phyloP scores from a whole-genome alignment of 805 yeast genomes.

The Kazachstania africana region DNA sequence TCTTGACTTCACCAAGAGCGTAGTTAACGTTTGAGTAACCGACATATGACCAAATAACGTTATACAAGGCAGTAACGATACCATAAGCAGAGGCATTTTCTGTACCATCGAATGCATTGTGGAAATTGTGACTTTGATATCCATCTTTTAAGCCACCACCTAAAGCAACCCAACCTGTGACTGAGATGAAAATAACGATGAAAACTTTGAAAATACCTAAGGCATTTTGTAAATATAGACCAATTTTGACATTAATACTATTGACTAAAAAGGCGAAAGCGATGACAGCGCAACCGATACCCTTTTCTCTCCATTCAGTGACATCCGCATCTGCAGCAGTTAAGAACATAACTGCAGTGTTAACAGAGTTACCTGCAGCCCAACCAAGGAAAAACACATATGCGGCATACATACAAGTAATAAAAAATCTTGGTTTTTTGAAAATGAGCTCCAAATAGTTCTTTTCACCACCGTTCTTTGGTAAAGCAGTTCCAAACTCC shows the following conservation, averaged over 20 bases:
- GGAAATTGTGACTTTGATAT: slow-evolving; percentile 48
- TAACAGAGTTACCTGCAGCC: slow-evolving; percentile 78
- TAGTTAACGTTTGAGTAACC: slow-evolving; percentile 79
- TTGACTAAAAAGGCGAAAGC: slow-evolving; percentile 59
- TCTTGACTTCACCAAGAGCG: slow-evolving; percentile 67
- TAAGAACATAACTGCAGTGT: slow-evolving; percentile 66
- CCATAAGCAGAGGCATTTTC: slow-evolving; percentile 50
- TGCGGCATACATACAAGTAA: slow-evolving; percentile 55
- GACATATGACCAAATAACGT: slow-evolving; percentile 75
- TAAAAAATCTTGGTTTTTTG: slow-evolving; percentile 54
- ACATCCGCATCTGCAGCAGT: slow-evolving; percentile 60
- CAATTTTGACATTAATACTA: slow-evolving; percentile 48
- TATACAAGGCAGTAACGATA: slow-evolving; percentile 63
- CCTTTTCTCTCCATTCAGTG: slow-evolving; percentile 68
- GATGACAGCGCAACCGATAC: slow-evolving; percentile 63
- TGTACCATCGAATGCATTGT: slow-evolving; percentile 45
- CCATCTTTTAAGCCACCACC: slow-evolving; percentile 32
- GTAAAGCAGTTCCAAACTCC: slow-evolving; percentile 71
- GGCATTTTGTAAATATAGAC: slow-evolving; percentile 51
- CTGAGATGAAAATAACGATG: slow-evolving; percentile 56
- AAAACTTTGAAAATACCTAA: slow-evolving; percentile 64
- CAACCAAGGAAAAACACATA: slow-evolving; percentile 69
- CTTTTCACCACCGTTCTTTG: slow-evolving; percentile 80
- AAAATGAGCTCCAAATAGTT: slow-evolving; percentile 66
- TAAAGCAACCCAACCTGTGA: slow-evolving; percentile 76